Conservation (phyloP, 1,139 yeast species). For the Candida gigantensis region DNA sequence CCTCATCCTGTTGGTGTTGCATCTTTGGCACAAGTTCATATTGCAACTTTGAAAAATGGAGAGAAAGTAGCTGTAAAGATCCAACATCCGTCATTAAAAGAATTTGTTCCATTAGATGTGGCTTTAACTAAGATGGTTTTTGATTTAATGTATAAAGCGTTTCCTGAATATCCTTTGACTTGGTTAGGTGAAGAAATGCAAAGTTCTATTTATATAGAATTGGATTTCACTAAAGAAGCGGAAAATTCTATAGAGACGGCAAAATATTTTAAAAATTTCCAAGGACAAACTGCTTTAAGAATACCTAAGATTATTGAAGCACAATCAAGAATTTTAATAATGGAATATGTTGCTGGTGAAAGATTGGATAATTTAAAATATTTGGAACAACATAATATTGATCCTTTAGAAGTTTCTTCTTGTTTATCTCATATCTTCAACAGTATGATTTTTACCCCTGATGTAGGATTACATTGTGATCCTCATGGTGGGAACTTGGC, state of each 20-base stretch:
- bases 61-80: slow-evolving; percentile 88
- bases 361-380: slow-evolving; percentile 76
- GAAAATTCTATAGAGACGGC: slow-evolving; percentile 71
- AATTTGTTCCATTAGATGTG: slow-evolving; percentile 89
- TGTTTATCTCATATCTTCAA: slow-evolving; percentile 91
- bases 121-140: slow-evolving; percentile 77
- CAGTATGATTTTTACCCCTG: slow-evolving; percentile 92
- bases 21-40: slow-evolving; percentile 92
- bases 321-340: slow-evolving; percentile 68
- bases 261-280: slow-evolving; percentile 59
- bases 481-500: slow-evolving; percentile 98
- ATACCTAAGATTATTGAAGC: slow-evolving; percentile 76
- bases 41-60: slow-evolving; percentile 65
- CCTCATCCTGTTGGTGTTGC: slow-evolving; percentile 90
- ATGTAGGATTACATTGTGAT: slow-evolving; percentile 92
- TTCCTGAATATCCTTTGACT: slow-evolving; percentile 89
- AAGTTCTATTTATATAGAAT: slow-evolving; percentile 80
- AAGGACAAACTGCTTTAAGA: slow-evolving; percentile 68
- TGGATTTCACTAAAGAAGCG: slow-evolving; percentile 87
- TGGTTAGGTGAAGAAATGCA: slow-evolving; percentile 96
- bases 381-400: slow-evolving; percentile 61
- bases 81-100: slow-evolving; percentile 87
- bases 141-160: slow-evolving; percentile 67
- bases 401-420: slow-evolving; percentile 74
- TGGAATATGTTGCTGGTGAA: slow-evolving; percentile 87